A percentile compares a stretch with the other conserved stretches of the same genome.
phyloP scores from a whole-genome alignment of 2,329 filamentous ascomycete genomes.

The Fusarium sp. region DNA sequence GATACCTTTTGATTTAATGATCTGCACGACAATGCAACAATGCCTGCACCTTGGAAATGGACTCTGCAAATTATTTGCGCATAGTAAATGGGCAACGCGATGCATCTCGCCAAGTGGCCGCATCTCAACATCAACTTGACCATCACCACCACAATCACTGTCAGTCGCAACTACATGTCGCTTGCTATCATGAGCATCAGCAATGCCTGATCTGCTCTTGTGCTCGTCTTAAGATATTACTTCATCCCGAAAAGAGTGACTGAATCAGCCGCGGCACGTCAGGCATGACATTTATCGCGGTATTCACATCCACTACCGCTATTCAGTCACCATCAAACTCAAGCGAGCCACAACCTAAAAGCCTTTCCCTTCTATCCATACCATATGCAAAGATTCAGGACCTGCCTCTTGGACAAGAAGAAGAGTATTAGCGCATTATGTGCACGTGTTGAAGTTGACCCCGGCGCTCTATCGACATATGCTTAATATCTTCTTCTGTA shows the following conservation, averaged over 20 bases:
- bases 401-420: background rate
- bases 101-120: conserved; percentile 33
- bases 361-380: background rate
- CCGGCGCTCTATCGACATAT: conserved; percentile 5
- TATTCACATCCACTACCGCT: conserved; percentile 13
- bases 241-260: conserved; percentile 28
- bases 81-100: background rate
- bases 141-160: conserved; percentile 4
- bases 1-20: conserved; percentile 31
- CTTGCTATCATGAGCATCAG: conserved; percentile 11
- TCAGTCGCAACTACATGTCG: conserved; percentile 7
- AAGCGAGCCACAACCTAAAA: conserved; percentile 17
- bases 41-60: background rate
- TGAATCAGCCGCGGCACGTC: conserved; percentile 39
- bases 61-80: conserved; percentile 12
- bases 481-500: conserved; percentile 7
- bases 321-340: conserved; percentile 17
- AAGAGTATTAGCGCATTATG: conserved; percentile 7
- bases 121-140: conserved; percentile 2
- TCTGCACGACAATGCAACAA: conserved; percentile 2
- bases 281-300: conserved; percentile 26
- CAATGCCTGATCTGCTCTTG: conserved; percentile 1
- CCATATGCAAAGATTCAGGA: conserved; percentile 8
- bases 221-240: background rate
- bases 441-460: conserved; percentile 10